These are phyloP conservation scores for Debaryomycetaceae sp. DNA, from an alignment of 1,139 yeast species.

Conservation along the genomic window DNA sequence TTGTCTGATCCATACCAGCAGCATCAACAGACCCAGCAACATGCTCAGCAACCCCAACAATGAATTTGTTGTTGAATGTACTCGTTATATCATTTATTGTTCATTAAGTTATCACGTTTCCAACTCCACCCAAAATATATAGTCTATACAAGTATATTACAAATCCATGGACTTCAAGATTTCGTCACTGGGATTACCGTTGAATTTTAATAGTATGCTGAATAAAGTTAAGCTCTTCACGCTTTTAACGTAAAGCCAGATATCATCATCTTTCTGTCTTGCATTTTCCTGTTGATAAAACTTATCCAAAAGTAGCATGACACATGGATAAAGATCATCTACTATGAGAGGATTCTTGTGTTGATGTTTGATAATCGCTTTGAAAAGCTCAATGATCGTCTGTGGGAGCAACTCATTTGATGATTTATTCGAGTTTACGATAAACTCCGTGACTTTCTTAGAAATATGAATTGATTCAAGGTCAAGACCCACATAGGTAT, in stretches of 20 bases:
- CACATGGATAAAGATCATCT: constrained; percentile 1
- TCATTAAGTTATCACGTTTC: background rate
- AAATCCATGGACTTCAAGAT: constrained; percentile 8
- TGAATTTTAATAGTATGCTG: constrained; percentile 16
- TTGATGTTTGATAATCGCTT: background rate
- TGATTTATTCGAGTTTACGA: constrained; percentile 1
- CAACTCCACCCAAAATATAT: background rate
- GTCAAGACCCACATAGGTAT: constrained; percentile 6
- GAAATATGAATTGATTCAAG: background rate
- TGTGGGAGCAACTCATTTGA: constrained; percentile 1
- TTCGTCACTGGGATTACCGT: constrained; percentile 13
- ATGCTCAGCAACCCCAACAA: constrained; percentile 12
- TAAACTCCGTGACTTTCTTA: constrained; percentile 1
- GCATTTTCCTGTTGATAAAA: constrained; percentile 7
- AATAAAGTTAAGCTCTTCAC: constrained; percentile 15
- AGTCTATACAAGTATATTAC: background rate
- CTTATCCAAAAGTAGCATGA: constrained; percentile 9
- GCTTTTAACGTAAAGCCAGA: constrained; percentile 18
- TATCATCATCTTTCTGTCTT: constrained; percentile 7
- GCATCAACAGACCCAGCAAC: constrained; percentile 26
- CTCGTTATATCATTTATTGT: background rate
- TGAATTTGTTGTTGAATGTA: background rate
- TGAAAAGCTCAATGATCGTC: constrained; percentile 4
- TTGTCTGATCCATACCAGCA: constrained; percentile 39
- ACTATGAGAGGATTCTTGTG: background rate